A percentile compares a stretch with the other conserved stretches of the same genome.
Evolutionary conservation across 495 filamentous ascomycete genomes (phyloP).

Genomic region (Podospora fimiseda): DNA sequence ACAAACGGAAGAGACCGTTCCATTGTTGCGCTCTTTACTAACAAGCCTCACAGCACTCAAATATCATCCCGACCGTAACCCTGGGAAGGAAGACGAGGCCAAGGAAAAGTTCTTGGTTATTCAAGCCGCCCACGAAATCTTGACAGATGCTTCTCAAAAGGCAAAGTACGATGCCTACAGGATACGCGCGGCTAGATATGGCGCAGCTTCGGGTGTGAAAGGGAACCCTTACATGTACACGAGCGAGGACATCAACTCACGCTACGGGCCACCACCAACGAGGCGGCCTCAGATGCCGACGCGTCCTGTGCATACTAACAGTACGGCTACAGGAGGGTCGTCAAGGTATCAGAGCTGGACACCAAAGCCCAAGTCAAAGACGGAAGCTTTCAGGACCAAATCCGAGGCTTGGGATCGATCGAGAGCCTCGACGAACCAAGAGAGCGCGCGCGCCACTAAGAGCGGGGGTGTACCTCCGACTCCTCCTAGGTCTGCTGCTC

Average conservation of each 20-base stretch:
- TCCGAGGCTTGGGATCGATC: conserved; percentile 68
- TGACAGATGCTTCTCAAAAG: conserved; percentile 60
- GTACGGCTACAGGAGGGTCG: conserved; percentile 6
- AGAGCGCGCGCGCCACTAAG: conserved; percentile 9
- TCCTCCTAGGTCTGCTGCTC: conserved; percentile 37
- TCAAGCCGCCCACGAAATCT: conserved; percentile 76
- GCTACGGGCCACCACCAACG: conserved; percentile 39
- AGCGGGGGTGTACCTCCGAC: conserved; percentile 4
- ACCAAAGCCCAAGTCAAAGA: conserved; percentile 45
- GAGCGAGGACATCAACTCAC: conserved; percentile 29
- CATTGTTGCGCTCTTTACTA: neutral
- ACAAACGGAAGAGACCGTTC: neutral
- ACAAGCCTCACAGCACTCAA: conserved; percentile 54
- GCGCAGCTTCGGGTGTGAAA: conserved; percentile 38
- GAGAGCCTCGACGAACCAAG: conserved; percentile 28
- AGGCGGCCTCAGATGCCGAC: conserved; percentile 30
- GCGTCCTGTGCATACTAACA: conserved; percentile 23
- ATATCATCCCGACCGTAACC: conserved; percentile 87
- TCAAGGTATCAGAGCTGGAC: conserved; percentile 23
- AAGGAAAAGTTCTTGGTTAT: conserved; percentile 79
- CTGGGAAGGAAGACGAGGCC: conserved; percentile 69
- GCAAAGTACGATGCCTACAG: conserved; percentile 74
- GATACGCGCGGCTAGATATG: conserved; percentile 27
- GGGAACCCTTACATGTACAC: conserved; percentile 49
- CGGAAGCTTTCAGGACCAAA: conserved; percentile 51